Conservation (phyloP, 805 yeast genomes). For the Starmerella bombi region DNA sequence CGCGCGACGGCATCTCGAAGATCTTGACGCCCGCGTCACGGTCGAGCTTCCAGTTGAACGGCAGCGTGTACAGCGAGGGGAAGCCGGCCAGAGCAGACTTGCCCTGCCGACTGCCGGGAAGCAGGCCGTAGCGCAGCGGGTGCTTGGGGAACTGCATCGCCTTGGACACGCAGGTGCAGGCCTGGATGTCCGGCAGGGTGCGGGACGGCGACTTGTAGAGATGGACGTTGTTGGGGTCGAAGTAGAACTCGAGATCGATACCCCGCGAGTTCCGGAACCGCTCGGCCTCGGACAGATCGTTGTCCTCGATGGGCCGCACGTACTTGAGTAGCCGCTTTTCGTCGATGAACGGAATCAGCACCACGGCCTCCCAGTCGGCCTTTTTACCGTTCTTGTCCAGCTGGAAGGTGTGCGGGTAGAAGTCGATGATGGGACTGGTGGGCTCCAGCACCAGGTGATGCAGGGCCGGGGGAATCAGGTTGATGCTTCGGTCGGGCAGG, state of each 20-base stretch:
- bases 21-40: conserved; percentile 50
- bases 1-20: conserved; percentile 73
- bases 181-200: conserved; percentile 58
- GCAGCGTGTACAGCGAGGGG: conserved; percentile 66
- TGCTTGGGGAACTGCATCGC: background rate
- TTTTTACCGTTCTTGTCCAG: conserved; percentile 89
- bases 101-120: conserved; percentile 57
- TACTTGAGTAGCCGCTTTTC: conserved; percentile 60
- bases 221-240: conserved; percentile 60
- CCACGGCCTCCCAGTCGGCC: conserved; percentile 97
- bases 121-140: conserved; percentile 37
- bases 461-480: conserved; percentile 62
- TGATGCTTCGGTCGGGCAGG: conserved; percentile 78
- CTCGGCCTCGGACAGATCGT: conserved; percentile 53
- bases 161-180: conserved; percentile 37
- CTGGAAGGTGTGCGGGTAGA: conserved; percentile 78
- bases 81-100: conserved; percentile 71
- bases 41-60: conserved; percentile 41
- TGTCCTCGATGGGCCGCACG: conserved; percentile 50
- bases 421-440: conserved; percentile 74
- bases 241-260: conserved; percentile 48
- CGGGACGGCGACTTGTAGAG: conserved; percentile 65
- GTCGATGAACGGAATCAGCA: conserved; percentile 82
- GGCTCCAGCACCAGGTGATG: conserved; percentile 77
- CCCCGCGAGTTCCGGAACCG: conserved; percentile 64